Evolutionary conservation across 148 eudicot species (phyloP), one percentile per base, ranked within the genome.

Genomic region (Chenopodium quinoa): DNA sequence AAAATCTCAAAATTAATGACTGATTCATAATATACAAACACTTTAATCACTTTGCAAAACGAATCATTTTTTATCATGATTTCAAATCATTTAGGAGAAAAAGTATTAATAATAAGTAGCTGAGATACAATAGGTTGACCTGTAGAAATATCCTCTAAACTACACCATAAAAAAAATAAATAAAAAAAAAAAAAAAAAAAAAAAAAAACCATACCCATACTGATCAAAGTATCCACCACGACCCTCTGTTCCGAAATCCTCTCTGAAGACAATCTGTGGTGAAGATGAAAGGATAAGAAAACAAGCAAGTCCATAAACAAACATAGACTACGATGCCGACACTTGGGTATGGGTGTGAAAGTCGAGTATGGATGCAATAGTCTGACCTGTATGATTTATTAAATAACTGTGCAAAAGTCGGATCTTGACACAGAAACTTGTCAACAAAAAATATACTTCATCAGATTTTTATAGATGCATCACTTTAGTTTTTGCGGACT

Each of bases 141-240:
- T 19, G 4, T 16, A 14, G 52, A n/a, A 27, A 66, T 48, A 46
- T 27, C 14, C 52, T 65, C 40, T 72, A 58, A 13, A 10, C 34
- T 47, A 73, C 72, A 56, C 50, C 8, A 52, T n/a, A 23, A 47
- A 65, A 14, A 4, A 37, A 4, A 29, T 73, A 77, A 54, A 27
- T 0, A 27, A 27, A 27, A 27, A 17, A 47, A 65, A 14, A 4
- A 37, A 4, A 29, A 67, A 77, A 54, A 17, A 47, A 65, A 14
- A 4, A 37, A 4, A 29, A 60, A 77, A 54, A 77, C 40, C 89
- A 27, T 88, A 96, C 99, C 99, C 99, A 79, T 96, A 96, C 81
- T 96, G 86, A 76, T 96, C 95, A 75, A 96, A 96, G 84, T 96
- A 96, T 80, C 99, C 99, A 78, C 99, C 99, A 54, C 99, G 99